Percentiles rank a stretch among this genome's conserved stretches.
Conservation (phyloP, 2,329 filamentous ascomycete species). For the Paraphoma sp. region DNA sequence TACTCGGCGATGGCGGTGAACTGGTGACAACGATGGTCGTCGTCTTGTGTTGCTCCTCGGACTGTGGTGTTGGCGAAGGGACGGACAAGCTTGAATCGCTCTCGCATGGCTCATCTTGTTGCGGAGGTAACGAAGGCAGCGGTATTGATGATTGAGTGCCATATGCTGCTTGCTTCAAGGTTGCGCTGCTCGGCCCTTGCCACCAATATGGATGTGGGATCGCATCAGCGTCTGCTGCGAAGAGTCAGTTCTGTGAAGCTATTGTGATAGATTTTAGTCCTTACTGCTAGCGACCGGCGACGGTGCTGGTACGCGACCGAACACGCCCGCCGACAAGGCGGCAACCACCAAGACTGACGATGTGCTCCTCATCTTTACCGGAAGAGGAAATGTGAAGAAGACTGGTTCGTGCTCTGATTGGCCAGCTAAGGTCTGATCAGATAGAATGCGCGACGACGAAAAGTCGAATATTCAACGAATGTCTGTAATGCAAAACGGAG, state of each 20-base stretch:
- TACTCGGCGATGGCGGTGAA: neutral
- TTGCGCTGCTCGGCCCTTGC: too few relatives aligned
- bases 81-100: conserved; percentile 4
- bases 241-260: too few relatives aligned
- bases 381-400: conserved; percentile 5
- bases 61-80: neutral
- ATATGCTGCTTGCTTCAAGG: too few relatives aligned
- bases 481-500: conserved; percentile 12
- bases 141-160: neutral
- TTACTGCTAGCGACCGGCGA: conserved; percentile 18
- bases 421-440: conserved; percentile 4
- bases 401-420: conserved; percentile 17
- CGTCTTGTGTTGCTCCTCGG: neutral
- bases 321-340: conserved; percentile 19
- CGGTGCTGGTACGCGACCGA: conserved; percentile 18
- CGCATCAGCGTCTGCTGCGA: too few relatives aligned
- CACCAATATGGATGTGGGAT: too few relatives aligned
- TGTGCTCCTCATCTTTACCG: conserved; percentile 23
- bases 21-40: conserved; percentile 1
- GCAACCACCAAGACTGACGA: conserved; percentile 21
- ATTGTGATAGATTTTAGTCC: neutral
- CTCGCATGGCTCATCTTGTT: conserved; percentile 6
- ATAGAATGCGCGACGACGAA: conserved; percentile 4
- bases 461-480: conserved; percentile 10
- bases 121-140: neutral